Percentiles rank a stretch among this genome's conserved stretches.
phyloP scores from a whole-genome alignment of 2,329 filamentous ascomycete genomes.

The Penicillium digitatum region DNA sequence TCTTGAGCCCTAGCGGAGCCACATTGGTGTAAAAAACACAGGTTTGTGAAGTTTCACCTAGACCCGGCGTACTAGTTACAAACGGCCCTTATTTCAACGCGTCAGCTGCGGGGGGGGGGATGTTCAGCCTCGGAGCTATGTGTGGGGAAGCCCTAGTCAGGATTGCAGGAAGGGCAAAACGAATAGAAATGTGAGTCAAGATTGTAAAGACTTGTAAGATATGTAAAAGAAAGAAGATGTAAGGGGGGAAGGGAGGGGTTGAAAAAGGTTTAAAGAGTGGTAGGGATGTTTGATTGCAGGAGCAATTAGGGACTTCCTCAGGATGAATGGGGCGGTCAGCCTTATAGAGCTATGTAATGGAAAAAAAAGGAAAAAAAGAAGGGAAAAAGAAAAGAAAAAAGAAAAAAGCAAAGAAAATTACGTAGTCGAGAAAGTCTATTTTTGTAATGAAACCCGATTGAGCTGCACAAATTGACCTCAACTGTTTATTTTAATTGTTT shows the following conservation, averaged over 20 bases:
- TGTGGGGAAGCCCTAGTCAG: not conserved
- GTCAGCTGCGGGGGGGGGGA: constrained; percentile 17
- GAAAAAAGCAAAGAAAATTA: not conserved
- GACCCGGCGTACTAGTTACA: constrained; percentile 7
- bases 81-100: constrained; percentile 6
- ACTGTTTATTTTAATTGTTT: not conserved
- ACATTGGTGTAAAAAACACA: constrained; percentile 14
- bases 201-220: not conserved
- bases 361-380: not conserved
- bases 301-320: not conserved
- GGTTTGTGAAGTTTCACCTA: constrained; percentile 1
- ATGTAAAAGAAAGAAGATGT: not conserved
- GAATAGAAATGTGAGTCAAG: not conserved
- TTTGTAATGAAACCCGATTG: not conserved
- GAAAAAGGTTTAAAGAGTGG: not conserved
- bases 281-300: not conserved
- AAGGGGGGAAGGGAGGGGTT: too few relatives aligned
- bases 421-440: too few relatives aligned
- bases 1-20: constrained; percentile 26
- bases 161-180: not conserved
- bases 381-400: not conserved
- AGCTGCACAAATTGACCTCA: not conserved
- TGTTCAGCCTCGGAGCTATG: not conserved
- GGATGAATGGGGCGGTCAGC: constrained; percentile 18
- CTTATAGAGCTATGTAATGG: constrained; percentile 12